phyloP scores from a whole-genome alignment of 2,329 filamentous ascomycete species.

The Coniochaeta prunicola region DNA sequence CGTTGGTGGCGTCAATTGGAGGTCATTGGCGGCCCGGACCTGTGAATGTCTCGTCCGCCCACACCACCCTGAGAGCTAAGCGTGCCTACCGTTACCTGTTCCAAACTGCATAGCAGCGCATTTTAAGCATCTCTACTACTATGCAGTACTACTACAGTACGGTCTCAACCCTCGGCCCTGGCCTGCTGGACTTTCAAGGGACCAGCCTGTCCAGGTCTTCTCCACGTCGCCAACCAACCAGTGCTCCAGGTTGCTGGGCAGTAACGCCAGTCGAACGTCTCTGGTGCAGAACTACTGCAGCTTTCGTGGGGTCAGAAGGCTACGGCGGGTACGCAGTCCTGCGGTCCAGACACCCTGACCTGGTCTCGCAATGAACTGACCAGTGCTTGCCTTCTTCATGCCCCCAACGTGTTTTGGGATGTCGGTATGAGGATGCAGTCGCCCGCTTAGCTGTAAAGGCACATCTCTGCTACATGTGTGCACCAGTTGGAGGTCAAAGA shows the following conservation, averaged over 20 bases:
- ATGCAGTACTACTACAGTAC: too few relatives aligned
- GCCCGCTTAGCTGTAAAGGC: constrained; percentile 7
- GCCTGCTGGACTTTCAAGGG: neutral
- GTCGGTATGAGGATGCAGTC: constrained; percentile 9
- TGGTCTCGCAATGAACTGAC: neutral
- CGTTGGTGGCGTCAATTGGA: neutral
- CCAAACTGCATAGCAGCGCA: neutral
- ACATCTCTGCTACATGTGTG: neutral
- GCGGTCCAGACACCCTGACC: neutral
- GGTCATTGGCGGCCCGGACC: neutral
- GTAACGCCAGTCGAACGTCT: neutral
- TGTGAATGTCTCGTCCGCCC: neutral
- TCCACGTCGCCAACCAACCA: neutral
- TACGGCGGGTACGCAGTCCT: neutral
- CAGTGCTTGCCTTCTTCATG: neutral
- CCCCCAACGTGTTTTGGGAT: neutral
- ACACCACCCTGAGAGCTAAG: neutral
- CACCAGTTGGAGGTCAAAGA: neutral
- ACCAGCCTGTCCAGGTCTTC: neutral
- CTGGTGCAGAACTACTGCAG: neutral
- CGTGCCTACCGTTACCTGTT: neutral
- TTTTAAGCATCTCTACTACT: neutral
- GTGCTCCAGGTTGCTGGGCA: neutral
- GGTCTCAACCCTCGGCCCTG: neutral
- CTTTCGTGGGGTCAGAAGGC: neutral